These are phyloP conservation scores for Fabrea salina DNA, from an alignment of 169 alveolate genomes.

Conservation along the genomic window DNA sequence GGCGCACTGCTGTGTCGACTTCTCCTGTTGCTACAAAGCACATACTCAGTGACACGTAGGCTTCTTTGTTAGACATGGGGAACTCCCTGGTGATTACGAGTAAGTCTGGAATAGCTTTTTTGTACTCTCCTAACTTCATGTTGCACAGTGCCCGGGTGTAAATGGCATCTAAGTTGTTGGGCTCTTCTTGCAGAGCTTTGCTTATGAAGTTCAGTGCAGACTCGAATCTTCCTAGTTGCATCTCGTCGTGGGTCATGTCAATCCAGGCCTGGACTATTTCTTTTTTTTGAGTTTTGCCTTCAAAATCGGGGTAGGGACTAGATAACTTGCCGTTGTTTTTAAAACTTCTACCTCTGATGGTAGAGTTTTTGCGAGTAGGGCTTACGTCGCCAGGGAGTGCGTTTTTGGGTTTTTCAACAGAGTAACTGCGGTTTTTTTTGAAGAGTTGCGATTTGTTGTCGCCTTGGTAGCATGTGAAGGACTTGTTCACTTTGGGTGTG, in stretches of 20 bases:
- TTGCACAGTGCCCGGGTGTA: neutral
- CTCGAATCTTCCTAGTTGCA: neutral
- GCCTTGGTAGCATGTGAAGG: constrained; percentile 23
- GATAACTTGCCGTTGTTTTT: neutral
- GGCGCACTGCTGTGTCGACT: constrained; percentile 40
- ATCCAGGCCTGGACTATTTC: neutral
- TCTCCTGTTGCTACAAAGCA: constrained; percentile 28
- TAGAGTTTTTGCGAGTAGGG: constrained; percentile 7
- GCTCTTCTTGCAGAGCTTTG: constrained; percentile 17
- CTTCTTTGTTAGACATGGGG: neutral
- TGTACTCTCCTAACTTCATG: neutral
- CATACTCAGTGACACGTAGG: constrained; percentile 5
- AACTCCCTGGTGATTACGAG: neutral
- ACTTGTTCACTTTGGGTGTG: constrained; percentile 16
- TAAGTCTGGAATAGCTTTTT: constrained; percentile 30
- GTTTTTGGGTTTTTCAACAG: neutral
- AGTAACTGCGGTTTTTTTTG: constrained; percentile 1
- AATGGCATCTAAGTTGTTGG: neutral
- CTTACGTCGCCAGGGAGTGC: neutral
- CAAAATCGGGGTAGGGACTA: constrained; percentile 19
- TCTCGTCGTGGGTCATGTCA: neutral
- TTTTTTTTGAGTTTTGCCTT: neutral
- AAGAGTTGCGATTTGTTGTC: neutral
- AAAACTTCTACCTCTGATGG: neutral
- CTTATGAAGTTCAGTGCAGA: neutral